Conservation (phyloP, 768 basidiomycete species). For the Calocybe cyanea region DNA sequence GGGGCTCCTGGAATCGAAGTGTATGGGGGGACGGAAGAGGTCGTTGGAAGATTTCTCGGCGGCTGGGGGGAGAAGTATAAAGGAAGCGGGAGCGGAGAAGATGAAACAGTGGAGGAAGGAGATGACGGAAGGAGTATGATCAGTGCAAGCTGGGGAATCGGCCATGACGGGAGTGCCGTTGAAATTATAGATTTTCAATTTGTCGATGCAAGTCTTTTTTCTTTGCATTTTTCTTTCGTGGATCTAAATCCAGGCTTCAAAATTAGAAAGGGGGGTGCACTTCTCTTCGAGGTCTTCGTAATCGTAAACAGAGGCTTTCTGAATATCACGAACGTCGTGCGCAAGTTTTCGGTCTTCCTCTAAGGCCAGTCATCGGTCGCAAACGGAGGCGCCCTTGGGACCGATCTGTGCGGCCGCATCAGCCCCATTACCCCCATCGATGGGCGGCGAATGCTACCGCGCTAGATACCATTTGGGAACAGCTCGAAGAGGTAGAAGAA, state of each 20-base stretch:
- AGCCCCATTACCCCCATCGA: background rate
- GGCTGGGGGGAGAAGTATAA: constrained; percentile 39
- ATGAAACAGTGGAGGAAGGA: constrained; percentile 31
- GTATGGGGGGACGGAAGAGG: constrained; percentile 31
- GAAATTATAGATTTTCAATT: constrained; percentile 66
- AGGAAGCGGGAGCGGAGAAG: constrained; percentile 18
- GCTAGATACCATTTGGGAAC: constrained; percentile 37
- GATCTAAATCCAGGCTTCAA: background rate
- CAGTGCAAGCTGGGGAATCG: constrained; percentile 76
- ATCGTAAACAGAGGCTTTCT: constrained; percentile 59
- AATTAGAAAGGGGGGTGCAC: constrained; percentile 48
- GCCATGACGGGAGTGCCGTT: constrained; percentile 74
- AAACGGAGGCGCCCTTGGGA: constrained; percentile 40
- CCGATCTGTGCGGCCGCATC: constrained; percentile 19
- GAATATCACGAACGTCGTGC: constrained; percentile 64
- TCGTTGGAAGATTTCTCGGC: constrained; percentile 43
- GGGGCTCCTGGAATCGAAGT: constrained; percentile 29
- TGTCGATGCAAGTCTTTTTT: constrained; percentile 47
- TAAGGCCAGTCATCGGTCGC: constrained; percentile 32
- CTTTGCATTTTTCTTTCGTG: constrained; percentile 1
- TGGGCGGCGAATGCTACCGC: constrained; percentile 31
- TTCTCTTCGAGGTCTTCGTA: constrained; percentile 48
- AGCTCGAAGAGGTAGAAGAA: constrained; percentile 25
- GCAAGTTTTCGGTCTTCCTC: constrained; percentile 37
- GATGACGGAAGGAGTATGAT: constrained; percentile 59